phyloP scores from a whole-genome alignment of 805 yeast genomes.

The Myxozyma neglecta region DNA sequence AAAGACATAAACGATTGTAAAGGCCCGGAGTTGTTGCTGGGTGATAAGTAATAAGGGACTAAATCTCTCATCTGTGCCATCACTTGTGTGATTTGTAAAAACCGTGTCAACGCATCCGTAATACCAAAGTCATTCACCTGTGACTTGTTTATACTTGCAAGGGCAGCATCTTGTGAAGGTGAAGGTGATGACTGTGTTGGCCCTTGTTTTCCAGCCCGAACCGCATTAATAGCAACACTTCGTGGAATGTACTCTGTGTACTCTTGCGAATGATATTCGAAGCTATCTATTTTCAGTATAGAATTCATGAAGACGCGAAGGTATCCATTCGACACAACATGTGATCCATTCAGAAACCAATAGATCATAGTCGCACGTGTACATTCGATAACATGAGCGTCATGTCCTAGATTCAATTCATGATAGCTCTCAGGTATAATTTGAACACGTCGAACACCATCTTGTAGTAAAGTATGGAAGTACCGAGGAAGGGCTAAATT shows the following conservation, averaged over 20 bases:
- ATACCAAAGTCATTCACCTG: conserved; percentile 59
- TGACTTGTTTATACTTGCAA: conserved; percentile 7
- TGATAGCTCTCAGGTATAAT: conserved; percentile 48
- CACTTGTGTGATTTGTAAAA: conserved; percentile 73
- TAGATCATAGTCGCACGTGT: conserved; percentile 51
- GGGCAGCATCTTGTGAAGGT: not conserved
- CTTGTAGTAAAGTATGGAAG: conserved; percentile 52
- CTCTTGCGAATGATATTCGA: conserved; percentile 57
- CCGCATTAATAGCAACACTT: conserved; percentile 11
- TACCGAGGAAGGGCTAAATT: conserved; percentile 65
- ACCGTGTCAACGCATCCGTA: conserved; percentile 63
- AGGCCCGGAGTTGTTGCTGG: conserved; percentile 34
- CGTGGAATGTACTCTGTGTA: conserved; percentile 45
- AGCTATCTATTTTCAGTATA: conserved; percentile 66
- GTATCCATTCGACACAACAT: conserved; percentile 60
- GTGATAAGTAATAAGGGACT: conserved; percentile 53
- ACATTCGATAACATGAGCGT: conserved; percentile 55
- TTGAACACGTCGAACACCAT: conserved; percentile 56
- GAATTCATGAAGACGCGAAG: conserved; percentile 63
- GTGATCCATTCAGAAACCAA: conserved; percentile 69
- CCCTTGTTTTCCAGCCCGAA: conserved; percentile 8
- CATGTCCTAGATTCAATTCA: conserved; percentile 55
- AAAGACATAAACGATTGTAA: conserved; percentile 36
- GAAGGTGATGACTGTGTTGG: not conserved
- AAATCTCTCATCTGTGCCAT: conserved; percentile 70